Evolutionary conservation across 1,284 basidiomycete species (phyloP).

Genomic region (Sphaerobolus stellatus): DNA sequence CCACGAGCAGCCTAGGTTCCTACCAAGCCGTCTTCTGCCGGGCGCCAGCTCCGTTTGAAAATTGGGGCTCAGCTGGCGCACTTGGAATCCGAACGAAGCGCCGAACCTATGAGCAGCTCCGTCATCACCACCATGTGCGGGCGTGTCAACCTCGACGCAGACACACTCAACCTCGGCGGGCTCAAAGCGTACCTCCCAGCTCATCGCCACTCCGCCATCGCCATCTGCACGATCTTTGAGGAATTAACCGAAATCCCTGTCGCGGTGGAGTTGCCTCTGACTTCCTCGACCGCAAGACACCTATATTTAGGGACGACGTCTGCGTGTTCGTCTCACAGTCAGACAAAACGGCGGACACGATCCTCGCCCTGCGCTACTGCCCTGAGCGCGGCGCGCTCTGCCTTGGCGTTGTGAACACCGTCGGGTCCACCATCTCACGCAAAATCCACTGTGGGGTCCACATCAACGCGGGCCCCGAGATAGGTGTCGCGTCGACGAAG

Average conservation of each 20-base stretch:
- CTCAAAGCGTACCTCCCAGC: slow-evolving; percentile 94
- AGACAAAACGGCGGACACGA: slow-evolving; percentile 98
- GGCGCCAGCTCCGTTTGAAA: too few species aligned
- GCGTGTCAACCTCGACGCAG: slow-evolving; percentile 98
- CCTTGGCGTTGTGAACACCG: slow-evolving; percentile 97
- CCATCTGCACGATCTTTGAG: slow-evolving; percentile 98
- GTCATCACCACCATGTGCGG: slow-evolving; percentile 99
- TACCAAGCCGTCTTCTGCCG: too few species aligned
- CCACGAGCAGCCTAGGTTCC: slow-evolving; percentile 99
- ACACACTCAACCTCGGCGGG: too few species aligned
- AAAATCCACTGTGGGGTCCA: slow-evolving; percentile 99
- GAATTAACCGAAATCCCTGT: slow-evolving; percentile 99
- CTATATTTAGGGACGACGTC: slow-evolving; percentile 98
- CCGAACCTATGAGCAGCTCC: slow-evolving; percentile 97
- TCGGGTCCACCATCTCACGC: slow-evolving; percentile 96
- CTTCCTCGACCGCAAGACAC: slow-evolving; percentile 98
- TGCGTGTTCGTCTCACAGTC: slow-evolving; percentile 98
- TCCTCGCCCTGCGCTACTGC: slow-evolving; percentile 95
- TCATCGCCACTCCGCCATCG: slow-evolving; percentile 96
- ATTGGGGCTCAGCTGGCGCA: too few species aligned
- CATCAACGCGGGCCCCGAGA: slow-evolving; percentile 99
- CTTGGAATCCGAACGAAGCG: slow-evolving; percentile 97
- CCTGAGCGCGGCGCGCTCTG: slow-evolving; percentile 95
- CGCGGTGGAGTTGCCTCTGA: slow-evolving; percentile 97
- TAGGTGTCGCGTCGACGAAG: slow-evolving; percentile 99